A percentile compares a stretch with the other conserved stretches of the same genome.
Evolutionary conservation across 306 rosid species (phyloP).

Genomic region (Psophocarpus tetragonolobus): DNA sequence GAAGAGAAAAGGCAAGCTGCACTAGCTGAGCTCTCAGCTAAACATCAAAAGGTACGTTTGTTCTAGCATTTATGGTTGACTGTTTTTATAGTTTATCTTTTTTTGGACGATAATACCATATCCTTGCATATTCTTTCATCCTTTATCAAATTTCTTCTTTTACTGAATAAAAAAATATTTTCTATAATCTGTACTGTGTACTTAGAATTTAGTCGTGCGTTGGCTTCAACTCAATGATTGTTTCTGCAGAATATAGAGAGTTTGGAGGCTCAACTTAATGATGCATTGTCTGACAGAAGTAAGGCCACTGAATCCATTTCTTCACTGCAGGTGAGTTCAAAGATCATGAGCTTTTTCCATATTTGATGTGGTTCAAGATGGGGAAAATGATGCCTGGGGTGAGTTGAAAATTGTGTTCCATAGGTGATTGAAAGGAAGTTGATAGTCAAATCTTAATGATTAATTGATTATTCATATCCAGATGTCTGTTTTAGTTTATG

Average conservation of each 20-base stretch:
- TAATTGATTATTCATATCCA: not conserved
- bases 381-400: not conserved
- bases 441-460: constrained; percentile 7
- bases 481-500: constrained; percentile 14
- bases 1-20: constrained; percentile 91
- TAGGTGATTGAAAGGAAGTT: not conserved
- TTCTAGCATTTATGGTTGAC: constrained; percentile 17
- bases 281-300: constrained; percentile 81
- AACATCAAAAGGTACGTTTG: constrained; percentile 80
- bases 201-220: constrained; percentile 19
- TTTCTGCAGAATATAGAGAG: constrained; percentile 78
- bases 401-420: constrained; percentile 10
- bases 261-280: constrained; percentile 93
- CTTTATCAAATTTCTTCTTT: constrained; percentile 4
- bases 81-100: constrained; percentile 24
- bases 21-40: constrained; percentile 81
- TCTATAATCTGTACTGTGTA: not conserved
- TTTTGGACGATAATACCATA: not conserved
- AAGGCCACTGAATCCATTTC: constrained; percentile 90
- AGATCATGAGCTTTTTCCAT: constrained; percentile 22
- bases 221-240: constrained; percentile 29
- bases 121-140: not conserved
- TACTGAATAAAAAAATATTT: constrained; percentile 8
- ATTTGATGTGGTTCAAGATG: not conserved
- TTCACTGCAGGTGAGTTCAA: constrained; percentile 76